Percentiles rank a stretch among this genome's conserved stretches.
phyloP scores from a whole-genome alignment of 1,139 yeast species.

The Diutina neorugosa region DNA sequence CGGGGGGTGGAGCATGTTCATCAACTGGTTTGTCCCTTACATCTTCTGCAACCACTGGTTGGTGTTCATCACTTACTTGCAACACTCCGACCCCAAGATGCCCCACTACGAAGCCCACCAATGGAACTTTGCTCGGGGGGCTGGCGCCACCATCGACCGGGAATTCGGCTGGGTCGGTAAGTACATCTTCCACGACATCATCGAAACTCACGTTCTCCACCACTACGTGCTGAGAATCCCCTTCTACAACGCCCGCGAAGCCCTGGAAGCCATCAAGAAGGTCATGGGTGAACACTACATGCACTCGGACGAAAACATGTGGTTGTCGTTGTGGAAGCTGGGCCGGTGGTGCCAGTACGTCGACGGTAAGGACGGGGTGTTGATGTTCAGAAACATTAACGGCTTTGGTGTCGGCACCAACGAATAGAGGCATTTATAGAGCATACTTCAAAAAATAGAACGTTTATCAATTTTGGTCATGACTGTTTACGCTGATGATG shows the following conservation, averaged over 20 bases:
- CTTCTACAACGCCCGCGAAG: slow-evolving; percentile 51
- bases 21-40: slow-evolving; percentile 46
- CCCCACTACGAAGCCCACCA: slow-evolving; percentile 46
- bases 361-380: slow-evolving; percentile 23
- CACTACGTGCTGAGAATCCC: slow-evolving; percentile 54
- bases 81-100: slow-evolving; percentile 46
- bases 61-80: slow-evolving; percentile 49
- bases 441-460: background rate
- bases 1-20: slow-evolving; percentile 35
- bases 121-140: slow-evolving; percentile 58
- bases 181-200: slow-evolving; percentile 50
- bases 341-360: slow-evolving; percentile 48
- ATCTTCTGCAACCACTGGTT: slow-evolving; percentile 52
- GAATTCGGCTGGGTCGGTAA: slow-evolving; percentile 49
- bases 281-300: slow-evolving; percentile 51
- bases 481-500: background rate
- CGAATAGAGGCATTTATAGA: background rate
- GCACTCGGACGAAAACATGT: slow-evolving; percentile 43
- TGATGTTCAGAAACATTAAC: slow-evolving; percentile 48
- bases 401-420: slow-evolving; percentile 25
- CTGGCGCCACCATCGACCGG: slow-evolving; percentile 55
- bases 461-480: background rate
- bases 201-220: slow-evolving; percentile 53
- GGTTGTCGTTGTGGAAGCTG: slow-evolving; percentile 43
- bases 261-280: slow-evolving; percentile 42